phyloP scores from a whole-genome alignment of 805 yeast genomes.

The Myxozyma mucilagina region DNA sequence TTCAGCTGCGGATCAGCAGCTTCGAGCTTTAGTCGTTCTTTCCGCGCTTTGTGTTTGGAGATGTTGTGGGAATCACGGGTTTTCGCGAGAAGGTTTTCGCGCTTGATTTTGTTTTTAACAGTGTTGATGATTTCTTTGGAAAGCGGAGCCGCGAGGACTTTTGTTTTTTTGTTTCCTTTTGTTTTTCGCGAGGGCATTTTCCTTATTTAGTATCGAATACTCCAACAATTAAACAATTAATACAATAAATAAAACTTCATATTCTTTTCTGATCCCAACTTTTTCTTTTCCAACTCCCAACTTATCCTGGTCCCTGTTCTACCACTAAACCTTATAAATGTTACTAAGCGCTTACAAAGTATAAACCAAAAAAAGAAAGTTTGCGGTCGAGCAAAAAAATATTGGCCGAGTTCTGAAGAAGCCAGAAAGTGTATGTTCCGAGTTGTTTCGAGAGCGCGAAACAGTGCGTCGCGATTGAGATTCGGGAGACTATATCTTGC shows the following conservation, averaged over 20 bases:
- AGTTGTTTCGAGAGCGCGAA: too few species aligned
- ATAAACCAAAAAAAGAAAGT: neutral
- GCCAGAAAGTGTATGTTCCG: too few species aligned
- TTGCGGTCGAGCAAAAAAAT: too few species aligned
- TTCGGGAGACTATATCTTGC: too few species aligned
- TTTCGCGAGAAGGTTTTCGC: conserved; percentile 24
- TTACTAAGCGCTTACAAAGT: neutral
- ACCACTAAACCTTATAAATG: neutral
- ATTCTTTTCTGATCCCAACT: too few species aligned
- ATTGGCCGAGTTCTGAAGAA: too few species aligned
- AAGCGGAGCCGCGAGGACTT: conserved; percentile 11
- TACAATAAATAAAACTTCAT: too few species aligned
- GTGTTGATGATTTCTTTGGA: conserved; percentile 12
- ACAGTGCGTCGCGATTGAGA: too few species aligned
- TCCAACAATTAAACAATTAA: too few species aligned
- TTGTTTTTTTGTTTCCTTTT: conserved; percentile 13
- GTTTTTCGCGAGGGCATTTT: conserved; percentile 25
- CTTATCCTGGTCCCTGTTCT: neutral
- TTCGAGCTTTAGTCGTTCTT: conserved; percentile 86
- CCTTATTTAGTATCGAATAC: neutral
- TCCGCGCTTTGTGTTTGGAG: conserved; percentile 71
- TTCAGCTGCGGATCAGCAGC: conserved; percentile 76
- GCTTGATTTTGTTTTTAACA: conserved; percentile 28
- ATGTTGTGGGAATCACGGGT: conserved; percentile 47
- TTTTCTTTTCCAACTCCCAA: too few species aligned